Percentiles rank a stretch among this genome's conserved stretches.
phyloP scores from a whole-genome alignment of 192 early-diverging fungal species.

The Coemansia sp. region DNA sequence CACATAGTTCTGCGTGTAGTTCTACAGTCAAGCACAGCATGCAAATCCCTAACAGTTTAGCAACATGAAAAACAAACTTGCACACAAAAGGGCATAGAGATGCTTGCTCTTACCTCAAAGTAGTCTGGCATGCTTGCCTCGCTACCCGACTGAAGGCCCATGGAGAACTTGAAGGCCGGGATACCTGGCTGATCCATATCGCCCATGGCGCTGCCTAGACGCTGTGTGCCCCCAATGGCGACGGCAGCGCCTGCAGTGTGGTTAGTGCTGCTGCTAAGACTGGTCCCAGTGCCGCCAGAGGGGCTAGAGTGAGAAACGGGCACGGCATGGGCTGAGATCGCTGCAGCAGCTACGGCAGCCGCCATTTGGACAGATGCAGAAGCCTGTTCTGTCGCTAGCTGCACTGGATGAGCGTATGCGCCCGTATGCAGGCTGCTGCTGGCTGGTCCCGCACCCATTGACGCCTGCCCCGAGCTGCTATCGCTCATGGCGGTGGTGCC shows the following conservation, averaged over 20 bases:
- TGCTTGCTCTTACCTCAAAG: slow-evolving; percentile 35
- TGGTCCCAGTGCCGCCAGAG: slow-evolving; percentile 9
- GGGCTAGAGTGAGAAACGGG: slow-evolving; percentile 12
- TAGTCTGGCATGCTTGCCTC: slow-evolving; percentile 44
- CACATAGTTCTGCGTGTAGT: slow-evolving; percentile 50
- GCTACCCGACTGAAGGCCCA: slow-evolving; percentile 35
- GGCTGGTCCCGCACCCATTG: slow-evolving; percentile 11
- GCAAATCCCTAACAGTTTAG: not conserved
- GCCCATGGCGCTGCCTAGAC: slow-evolving; percentile 16
- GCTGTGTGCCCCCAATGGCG: slow-evolving; percentile 8
- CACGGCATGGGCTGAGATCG: slow-evolving; percentile 38
- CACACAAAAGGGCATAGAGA: not conserved
- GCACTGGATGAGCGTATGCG: slow-evolving; percentile 15
- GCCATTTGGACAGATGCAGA: slow-evolving; percentile 44
- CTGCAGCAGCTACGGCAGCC: slow-evolving; percentile 45
- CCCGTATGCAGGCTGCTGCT: slow-evolving; percentile 22
- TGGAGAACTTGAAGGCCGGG: slow-evolving; percentile 44
- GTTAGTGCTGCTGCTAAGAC: slow-evolving; percentile 8
- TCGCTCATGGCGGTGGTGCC: slow-evolving; percentile 36
- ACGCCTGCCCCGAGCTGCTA: slow-evolving; percentile 25
- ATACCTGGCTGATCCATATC: slow-evolving; percentile 33
- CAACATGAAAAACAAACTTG: not conserved
- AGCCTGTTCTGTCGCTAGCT: slow-evolving; percentile 30
- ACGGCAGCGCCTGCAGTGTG: slow-evolving; percentile 2
- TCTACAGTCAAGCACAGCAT: slow-evolving; percentile 19